Evolutionary conservation across 768 basidiomycete genomes (phyloP).

Genomic region (Epithele typhae): DNA sequence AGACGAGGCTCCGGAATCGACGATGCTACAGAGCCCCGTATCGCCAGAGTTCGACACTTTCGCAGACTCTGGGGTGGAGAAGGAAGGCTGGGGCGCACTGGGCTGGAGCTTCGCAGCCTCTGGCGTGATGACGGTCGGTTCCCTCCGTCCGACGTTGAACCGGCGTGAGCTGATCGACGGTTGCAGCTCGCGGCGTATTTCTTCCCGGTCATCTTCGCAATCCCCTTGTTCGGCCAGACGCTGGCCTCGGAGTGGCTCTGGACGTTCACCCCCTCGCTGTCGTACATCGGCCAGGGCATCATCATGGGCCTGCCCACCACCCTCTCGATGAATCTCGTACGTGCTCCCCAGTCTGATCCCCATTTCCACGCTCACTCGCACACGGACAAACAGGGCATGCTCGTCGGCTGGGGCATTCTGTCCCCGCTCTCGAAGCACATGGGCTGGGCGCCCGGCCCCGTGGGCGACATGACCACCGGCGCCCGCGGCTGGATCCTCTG

Average conservation of each 20-base stretch:
- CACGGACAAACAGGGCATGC: slow-evolving; percentile 69
- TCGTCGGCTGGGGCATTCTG: slow-evolving; percentile 94
- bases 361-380: too few species aligned
- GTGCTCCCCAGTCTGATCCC: slow-evolving; percentile 9
- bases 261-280: slow-evolving; percentile 89
- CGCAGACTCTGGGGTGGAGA: too few species aligned
- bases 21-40: too few species aligned
- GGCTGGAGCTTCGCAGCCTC: slow-evolving; percentile 76
- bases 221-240: slow-evolving; percentile 81
- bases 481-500: slow-evolving; percentile 98
- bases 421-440: slow-evolving; percentile 77
- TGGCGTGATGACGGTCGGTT: slow-evolving; percentile 66
- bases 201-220: slow-evolving; percentile 82
- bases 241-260: slow-evolving; percentile 88
- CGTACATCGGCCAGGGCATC: slow-evolving; percentile 93
- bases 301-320: slow-evolving; percentile 98
- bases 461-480: slow-evolving; percentile 81
- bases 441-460: slow-evolving; percentile 94
- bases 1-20: neutral
- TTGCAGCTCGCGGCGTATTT: slow-evolving; percentile 86
- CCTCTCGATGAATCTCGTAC: slow-evolving; percentile 84
- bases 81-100: slow-evolving; percentile 75
- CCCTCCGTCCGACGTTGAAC: too few species aligned
- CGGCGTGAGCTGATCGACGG: too few species aligned
- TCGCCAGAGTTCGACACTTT: too few species aligned